These are phyloP conservation scores for Begonia loranthoides DNA, from an alignment of 306 rosid species.

Conservation along the genomic window DNA sequence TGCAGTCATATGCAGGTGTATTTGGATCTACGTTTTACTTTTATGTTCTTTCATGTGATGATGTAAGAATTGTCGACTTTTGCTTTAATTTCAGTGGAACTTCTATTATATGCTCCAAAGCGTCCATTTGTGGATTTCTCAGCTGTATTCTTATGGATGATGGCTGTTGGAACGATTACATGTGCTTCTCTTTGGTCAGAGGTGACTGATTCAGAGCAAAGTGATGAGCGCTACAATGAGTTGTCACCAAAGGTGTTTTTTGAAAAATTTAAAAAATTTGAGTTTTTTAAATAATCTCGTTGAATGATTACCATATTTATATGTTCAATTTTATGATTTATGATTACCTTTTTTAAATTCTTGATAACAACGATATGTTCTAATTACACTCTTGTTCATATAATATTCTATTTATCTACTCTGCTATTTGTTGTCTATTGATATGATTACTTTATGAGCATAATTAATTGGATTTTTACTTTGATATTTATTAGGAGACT, in stretches of 20 bases:
- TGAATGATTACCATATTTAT: not conserved
- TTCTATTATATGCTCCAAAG: conserved; percentile 65
- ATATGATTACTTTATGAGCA: too few species aligned
- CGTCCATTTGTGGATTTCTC: conserved; percentile 70
- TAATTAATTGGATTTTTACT: too few species aligned
- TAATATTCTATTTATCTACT: too few species aligned
- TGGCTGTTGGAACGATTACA: conserved; percentile 68
- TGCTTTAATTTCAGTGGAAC: conserved; percentile 49
- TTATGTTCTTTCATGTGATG: too few species aligned
- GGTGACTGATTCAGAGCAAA: conserved; percentile 29
- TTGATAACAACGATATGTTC: too few species aligned
- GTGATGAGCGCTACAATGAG: conserved; percentile 57
- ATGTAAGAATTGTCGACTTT: too few species aligned
- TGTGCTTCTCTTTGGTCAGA: conserved; percentile 71
- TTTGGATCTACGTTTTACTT: too few species aligned
- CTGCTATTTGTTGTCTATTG: too few species aligned
- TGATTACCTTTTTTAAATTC: too few species aligned
- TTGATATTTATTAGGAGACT: conserved; percentile 28
- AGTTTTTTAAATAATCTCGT: not conserved
- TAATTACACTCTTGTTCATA: too few species aligned
- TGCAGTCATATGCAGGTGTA: too few species aligned
- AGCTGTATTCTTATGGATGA: conserved; percentile 55
- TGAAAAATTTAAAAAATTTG: not conserved
- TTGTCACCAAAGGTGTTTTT: conserved; percentile 61
- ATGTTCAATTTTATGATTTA: too few species aligned